These are phyloP conservation scores for Calophaca sinica DNA, from an alignment of 306 rosid species.

Conservation along the genomic window DNA sequence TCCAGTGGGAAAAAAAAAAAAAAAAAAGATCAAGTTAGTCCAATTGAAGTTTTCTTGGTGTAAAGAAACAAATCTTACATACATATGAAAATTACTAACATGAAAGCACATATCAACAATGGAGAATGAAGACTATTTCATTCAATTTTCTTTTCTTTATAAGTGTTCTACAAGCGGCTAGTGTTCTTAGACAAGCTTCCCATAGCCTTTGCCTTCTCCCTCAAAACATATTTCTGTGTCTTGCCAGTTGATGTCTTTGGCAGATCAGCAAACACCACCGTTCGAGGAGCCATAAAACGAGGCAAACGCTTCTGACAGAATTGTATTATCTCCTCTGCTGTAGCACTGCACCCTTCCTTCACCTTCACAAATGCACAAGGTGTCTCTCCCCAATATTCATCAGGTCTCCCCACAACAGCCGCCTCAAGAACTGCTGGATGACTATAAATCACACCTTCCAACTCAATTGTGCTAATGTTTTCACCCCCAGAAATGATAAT, in stretches of 20 bases:
- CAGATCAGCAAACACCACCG: conserved; percentile 72
- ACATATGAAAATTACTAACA: neutral
- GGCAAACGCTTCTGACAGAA: conserved; percentile 70
- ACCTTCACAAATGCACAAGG: conserved; percentile 89
- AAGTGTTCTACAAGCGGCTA: conserved; percentile 58
- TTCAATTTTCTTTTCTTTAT: neutral
- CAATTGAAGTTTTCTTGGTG: too few species aligned
- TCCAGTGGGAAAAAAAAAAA: neutral
- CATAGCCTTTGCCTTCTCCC: conserved; percentile 76
- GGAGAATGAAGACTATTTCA: neutral
- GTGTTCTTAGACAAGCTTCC: conserved; percentile 63
- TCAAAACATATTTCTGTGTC: conserved; percentile 70
- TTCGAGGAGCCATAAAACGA: conserved; percentile 78
- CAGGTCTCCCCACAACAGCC: conserved; percentile 84
- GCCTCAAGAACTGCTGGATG: conserved; percentile 85
- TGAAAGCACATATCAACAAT: neutral
- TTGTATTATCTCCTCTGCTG: conserved; percentile 64
- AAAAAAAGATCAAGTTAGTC: neutral
- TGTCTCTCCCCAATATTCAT: conserved; percentile 90
- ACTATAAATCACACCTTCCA: conserved; percentile 73
- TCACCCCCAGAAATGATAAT: conserved; percentile 91
- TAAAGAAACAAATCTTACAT: neutral
- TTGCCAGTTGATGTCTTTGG: conserved; percentile 94
- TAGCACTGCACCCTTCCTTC: conserved; percentile 62
- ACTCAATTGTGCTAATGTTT: conserved; percentile 87